phyloP scores from a whole-genome alignment of 345 rosid genomes.

The Lenwebbia sp. region DNA sequence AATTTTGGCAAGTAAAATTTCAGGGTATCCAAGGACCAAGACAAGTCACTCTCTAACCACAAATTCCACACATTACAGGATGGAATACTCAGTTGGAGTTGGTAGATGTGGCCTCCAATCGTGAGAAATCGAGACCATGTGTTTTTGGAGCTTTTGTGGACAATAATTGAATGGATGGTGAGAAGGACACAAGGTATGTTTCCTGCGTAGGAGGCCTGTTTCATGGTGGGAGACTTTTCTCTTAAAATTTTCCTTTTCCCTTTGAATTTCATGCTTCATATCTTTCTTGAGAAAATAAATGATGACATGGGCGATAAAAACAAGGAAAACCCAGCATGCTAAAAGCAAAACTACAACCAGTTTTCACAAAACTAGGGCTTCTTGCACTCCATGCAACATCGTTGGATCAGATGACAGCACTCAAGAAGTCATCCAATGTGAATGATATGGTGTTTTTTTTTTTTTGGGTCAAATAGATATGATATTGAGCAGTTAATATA shows the following conservation, averaged over 20 bases:
- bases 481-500: too few species aligned
- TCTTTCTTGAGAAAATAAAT: background rate
- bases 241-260: background rate
- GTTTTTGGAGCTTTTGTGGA: background rate
- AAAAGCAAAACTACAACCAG: background rate
- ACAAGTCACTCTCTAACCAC: background rate
- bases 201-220: slow-evolving; percentile 6
- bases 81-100: background rate
- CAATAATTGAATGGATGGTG: background rate
- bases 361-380: background rate
- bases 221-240: slow-evolving; percentile 1
- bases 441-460: too few species aligned
- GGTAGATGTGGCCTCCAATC: background rate
- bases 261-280: background rate
- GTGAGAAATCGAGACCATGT: background rate
- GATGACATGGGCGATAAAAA: background rate
- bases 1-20: background rate
- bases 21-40: background rate
- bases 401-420: background rate
- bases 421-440: background rate
- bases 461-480: too few species aligned
- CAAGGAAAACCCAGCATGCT: background rate
- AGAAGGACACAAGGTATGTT: background rate
- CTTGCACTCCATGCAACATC: background rate
- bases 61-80: background rate